Evolutionary conservation across 1,284 basidiomycete species (phyloP).

Genomic region (Ustilago sp.): DNA sequence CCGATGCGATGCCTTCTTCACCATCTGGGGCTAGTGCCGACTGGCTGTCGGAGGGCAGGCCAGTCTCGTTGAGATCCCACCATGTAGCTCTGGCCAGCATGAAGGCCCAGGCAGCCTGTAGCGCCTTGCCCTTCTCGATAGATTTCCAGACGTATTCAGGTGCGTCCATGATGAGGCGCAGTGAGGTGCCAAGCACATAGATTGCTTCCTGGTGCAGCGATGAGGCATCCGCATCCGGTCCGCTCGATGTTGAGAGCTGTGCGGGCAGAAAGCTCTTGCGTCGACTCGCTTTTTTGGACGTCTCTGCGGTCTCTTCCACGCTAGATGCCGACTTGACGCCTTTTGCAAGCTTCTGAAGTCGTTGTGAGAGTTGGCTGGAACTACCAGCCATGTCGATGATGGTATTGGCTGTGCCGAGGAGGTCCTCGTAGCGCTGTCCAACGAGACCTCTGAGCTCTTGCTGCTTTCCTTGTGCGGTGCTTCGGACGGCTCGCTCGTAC

Average conservation of each 20-base stretch:
- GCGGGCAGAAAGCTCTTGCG: conserved; percentile 37
- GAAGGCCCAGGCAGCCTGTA: conserved; percentile 56
- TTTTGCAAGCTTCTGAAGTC: conserved; percentile 34
- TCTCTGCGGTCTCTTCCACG: conserved; percentile 9
- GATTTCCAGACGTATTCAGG: conserved; percentile 59
- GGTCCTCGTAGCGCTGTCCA: conserved; percentile 56
- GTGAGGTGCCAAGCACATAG: conserved; percentile 49
- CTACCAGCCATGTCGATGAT: conserved; percentile 60
- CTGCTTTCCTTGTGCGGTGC: conserved; percentile 45
- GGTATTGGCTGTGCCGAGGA: conserved; percentile 59
- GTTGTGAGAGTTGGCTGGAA: conserved; percentile 40
- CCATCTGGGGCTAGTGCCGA: conserved; percentile 13
- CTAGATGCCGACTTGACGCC: conserved; percentile 22
- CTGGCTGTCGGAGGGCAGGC: background rate
- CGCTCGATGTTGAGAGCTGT: background rate
- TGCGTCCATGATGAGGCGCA: conserved; percentile 56
- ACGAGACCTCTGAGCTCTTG: conserved; percentile 54
- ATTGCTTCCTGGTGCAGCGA: conserved; percentile 40
- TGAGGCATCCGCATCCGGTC: conserved; percentile 1
- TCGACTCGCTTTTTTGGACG: conserved; percentile 9
- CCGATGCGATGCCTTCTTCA: conserved; percentile 26
- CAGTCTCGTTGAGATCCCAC: conserved; percentile 42
- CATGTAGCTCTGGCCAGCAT: conserved; percentile 48
- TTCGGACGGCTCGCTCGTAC: conserved; percentile 36
- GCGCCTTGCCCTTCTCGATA: conserved; percentile 55